Conservation (phyloP, 345 rosid genomes). For the Salix dunnii region DNA sequence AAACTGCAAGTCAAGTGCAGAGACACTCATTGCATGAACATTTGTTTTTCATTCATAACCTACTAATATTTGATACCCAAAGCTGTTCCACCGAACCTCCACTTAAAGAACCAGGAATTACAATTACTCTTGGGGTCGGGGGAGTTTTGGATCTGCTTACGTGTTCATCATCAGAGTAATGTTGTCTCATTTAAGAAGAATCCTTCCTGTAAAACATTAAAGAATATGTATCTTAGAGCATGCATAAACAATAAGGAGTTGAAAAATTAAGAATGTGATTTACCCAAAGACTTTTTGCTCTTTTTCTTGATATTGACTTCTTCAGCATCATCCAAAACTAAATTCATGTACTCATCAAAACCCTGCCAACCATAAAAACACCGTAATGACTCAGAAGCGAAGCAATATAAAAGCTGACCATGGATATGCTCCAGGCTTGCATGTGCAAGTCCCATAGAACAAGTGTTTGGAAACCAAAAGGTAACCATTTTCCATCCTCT, state of each 20-base stretch:
- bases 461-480: not conserved
- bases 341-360: slow-evolving; percentile 95
- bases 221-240: not conserved
- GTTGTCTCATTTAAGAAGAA: slow-evolving; percentile 87
- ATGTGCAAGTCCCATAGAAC: not conserved
- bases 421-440: not conserved
- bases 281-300: slow-evolving; percentile 77
- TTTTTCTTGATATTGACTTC: slow-evolving; percentile 87
- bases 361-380: slow-evolving; percentile 47
- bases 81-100: not conserved
- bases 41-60: not conserved
- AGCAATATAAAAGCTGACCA: not conserved
- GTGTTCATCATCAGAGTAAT: slow-evolving; percentile 91
- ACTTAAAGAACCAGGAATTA: not conserved
- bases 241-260: not conserved
- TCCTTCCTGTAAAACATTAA: slow-evolving; percentile 65
- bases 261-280: slow-evolving; percentile 5
- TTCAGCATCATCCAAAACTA: slow-evolving; percentile 94
- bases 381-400: not conserved
- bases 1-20: not conserved
- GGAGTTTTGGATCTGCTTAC: slow-evolving; percentile 35
- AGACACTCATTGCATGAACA: not conserved
- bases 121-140: slow-evolving; percentile 34
- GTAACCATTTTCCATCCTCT: not conserved
- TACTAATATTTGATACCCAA: not conserved